phyloP scores from a whole-genome alignment of 176 grass and related monocot genomes.

The Dendrocalamus sinicus region DNA sequence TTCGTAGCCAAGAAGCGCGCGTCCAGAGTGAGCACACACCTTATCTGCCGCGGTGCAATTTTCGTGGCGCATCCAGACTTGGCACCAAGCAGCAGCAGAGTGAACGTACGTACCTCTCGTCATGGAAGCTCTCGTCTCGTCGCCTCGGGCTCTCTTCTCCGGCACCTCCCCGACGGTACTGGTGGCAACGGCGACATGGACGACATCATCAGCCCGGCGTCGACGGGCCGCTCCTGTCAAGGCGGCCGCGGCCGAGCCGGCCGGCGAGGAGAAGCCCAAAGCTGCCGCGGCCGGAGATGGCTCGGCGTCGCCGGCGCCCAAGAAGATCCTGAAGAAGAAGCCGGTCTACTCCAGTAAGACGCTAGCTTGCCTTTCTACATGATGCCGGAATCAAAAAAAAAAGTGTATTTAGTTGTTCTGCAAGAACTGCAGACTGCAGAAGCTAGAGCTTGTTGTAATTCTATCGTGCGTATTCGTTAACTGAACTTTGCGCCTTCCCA shows the following conservation, averaged over 20 bases:
- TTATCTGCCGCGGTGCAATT: conserved; percentile 27
- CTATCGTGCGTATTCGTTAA: neutral
- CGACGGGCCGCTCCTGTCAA: neutral
- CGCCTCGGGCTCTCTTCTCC: conserved; percentile 38
- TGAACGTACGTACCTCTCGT: neutral
- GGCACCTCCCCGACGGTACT: neutral
- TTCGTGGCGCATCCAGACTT: conserved; percentile 20
- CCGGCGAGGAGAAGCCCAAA: conserved; percentile 13
- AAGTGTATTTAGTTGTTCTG: neutral
- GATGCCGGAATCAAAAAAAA: neutral
- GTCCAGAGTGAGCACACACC: neutral
- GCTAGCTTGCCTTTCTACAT: neutral
- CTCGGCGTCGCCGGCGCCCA: conserved; percentile 40
- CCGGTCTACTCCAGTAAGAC: conserved; percentile 75
- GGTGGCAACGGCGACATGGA: neutral
- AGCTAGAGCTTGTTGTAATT: neutral
- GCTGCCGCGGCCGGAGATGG: neutral
- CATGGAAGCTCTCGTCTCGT: conserved; percentile 57
- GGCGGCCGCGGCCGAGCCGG: conserved; percentile 49
- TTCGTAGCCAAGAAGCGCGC: too few species aligned
- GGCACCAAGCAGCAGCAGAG: neutral
- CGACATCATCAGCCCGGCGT: neutral
- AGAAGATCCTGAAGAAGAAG: conserved; percentile 72
- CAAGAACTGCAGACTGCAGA: too few species aligned
- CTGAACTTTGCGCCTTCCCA: neutral